These are phyloP conservation scores for Nemania sp. DNA, from an alignment of 2,329 filamentous ascomycete genomes.

Conservation along the genomic window DNA sequence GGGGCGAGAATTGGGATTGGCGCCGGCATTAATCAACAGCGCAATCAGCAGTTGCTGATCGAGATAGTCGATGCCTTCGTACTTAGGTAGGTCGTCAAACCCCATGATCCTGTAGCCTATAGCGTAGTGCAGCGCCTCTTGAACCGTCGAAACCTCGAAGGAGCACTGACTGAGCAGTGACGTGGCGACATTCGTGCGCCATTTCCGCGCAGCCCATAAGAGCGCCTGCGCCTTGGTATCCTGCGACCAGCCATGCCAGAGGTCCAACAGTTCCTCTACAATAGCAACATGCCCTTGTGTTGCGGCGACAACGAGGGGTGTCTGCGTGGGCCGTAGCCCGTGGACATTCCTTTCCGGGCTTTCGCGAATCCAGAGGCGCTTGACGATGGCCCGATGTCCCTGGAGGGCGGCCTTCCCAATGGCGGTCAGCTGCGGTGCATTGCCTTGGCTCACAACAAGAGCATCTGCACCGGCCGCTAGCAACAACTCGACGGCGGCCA, in stretches of 20 bases:
- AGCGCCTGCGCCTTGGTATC: background rate
- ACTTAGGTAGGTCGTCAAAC: slow-evolving; percentile 8
- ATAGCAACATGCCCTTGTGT: slow-evolving; percentile 9
- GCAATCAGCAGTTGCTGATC: slow-evolving; percentile 18
- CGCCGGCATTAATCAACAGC: slow-evolving; percentile 16
- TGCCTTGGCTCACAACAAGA: slow-evolving; percentile 10
- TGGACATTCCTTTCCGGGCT: slow-evolving; percentile 8
- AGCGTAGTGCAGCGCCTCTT: slow-evolving; percentile 1
- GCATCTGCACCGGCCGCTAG: slow-evolving; percentile 16
- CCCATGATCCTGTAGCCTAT: slow-evolving; percentile 15
- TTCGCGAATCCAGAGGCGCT: slow-evolving; percentile 15
- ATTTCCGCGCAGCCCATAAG: slow-evolving; percentile 12
- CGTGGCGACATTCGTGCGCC: slow-evolving; percentile 2
- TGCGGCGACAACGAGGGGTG: slow-evolving; percentile 17
- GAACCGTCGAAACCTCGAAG: slow-evolving; percentile 4
- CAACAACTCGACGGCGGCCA: slow-evolving; percentile 8
- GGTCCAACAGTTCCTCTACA: slow-evolving; percentile 8
- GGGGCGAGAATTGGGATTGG: slow-evolving; percentile 7
- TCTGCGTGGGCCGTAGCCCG: slow-evolving; percentile 11
- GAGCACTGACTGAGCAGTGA: slow-evolving; percentile 1
- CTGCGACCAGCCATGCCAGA: slow-evolving; percentile 12
- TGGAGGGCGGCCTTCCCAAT: slow-evolving; percentile 19
- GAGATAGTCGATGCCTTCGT: slow-evolving; percentile 11
- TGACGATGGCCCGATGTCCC: slow-evolving; percentile 11
- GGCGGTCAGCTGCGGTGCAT: slow-evolving; percentile 12